Evolutionary conservation across 495 filamentous ascomycete genomes (phyloP).

Genomic region (Talaromyces stipitatus): DNA sequence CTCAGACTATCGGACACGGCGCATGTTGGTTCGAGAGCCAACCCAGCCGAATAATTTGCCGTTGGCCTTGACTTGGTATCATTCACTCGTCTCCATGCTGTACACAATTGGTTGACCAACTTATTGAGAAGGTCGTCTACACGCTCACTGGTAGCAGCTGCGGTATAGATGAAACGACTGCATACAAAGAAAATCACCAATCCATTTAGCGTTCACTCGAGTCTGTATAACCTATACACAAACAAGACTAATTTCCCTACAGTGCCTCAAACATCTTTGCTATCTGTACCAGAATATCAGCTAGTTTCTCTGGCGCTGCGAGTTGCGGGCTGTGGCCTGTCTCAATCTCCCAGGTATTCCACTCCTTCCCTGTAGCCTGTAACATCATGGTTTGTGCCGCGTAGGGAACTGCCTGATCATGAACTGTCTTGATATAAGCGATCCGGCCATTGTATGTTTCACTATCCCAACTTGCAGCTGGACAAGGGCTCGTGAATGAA

Average conservation of each 20-base stretch:
- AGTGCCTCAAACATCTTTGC: slow-evolving; percentile 1
- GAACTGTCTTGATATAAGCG: slow-evolving; percentile 16
- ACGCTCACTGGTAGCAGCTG: too few relatives aligned
- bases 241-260: not conserved
- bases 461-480: slow-evolving; percentile 18
- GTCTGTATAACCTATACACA: too few relatives aligned
- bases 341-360: slow-evolving; percentile 17
- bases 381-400: slow-evolving; percentile 21
- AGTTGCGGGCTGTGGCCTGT: slow-evolving; percentile 13
- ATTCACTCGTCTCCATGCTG: too few relatives aligned
- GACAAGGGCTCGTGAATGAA: slow-evolving; percentile 19
- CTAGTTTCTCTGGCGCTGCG: slow-evolving; percentile 11
- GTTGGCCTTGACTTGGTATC: too few relatives aligned
- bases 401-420: slow-evolving; percentile 16
- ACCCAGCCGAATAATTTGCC: too few relatives aligned
- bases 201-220: too few relatives aligned
- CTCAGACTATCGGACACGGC: too few relatives aligned
- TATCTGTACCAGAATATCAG: slow-evolving; percentile 8
- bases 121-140: too few relatives aligned
- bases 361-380: slow-evolving; percentile 12
- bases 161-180: too few relatives aligned
- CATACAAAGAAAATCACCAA: too few relatives aligned
- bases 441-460: slow-evolving; percentile 10
- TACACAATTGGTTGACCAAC: too few relatives aligned
- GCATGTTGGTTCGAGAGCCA: too few relatives aligned